Evolutionary conservation across 2,329 filamentous ascomycete species (phyloP).

Genomic region (Ceratocystis alfenasii): DNA sequence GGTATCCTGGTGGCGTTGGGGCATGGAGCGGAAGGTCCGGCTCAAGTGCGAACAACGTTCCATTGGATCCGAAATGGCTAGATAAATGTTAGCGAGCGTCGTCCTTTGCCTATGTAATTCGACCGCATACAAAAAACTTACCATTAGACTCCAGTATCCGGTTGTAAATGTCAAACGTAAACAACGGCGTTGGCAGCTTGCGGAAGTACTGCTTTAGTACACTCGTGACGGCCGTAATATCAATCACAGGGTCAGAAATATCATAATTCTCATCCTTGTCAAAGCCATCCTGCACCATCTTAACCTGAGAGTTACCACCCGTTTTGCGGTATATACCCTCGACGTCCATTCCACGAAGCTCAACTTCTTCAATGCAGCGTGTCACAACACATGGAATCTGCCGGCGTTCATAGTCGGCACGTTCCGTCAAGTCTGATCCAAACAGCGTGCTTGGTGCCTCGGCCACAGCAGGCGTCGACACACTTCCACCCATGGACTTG

Average conservation of each 20-base stretch:
- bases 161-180: conserved; percentile 90
- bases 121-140: conserved; percentile 33
- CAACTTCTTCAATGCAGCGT: conserved; percentile 92
- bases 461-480: conserved; percentile 13
- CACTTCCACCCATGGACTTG: conserved; percentile 16
- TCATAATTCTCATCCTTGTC: conserved; percentile 77
- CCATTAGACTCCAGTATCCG: conserved; percentile 68
- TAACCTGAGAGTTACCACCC: conserved; percentile 81
- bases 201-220: conserved; percentile 96
- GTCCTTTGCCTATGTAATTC: not conserved
- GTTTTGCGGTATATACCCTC: conserved; percentile 98
- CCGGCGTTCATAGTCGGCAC: conserved; percentile 77
- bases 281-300: conserved; percentile 81
- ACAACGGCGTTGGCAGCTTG: conserved; percentile 74
- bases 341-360: conserved; percentile 88
- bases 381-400: conserved; percentile 84
- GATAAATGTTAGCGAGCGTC: conserved; percentile 21
- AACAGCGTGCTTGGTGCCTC: conserved; percentile 55
- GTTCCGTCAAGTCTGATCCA: conserved; percentile 74
- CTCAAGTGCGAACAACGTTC: conserved; percentile 62
- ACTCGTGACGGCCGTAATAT: conserved; percentile 93
- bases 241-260: conserved; percentile 83
- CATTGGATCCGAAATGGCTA: conserved; percentile 51
- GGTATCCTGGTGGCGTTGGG: conserved; percentile 72
- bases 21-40: conserved; percentile 64